Evolutionary conservation across 179 eudicot species (phyloP).

Genomic region (Drosera spatulata): DNA sequence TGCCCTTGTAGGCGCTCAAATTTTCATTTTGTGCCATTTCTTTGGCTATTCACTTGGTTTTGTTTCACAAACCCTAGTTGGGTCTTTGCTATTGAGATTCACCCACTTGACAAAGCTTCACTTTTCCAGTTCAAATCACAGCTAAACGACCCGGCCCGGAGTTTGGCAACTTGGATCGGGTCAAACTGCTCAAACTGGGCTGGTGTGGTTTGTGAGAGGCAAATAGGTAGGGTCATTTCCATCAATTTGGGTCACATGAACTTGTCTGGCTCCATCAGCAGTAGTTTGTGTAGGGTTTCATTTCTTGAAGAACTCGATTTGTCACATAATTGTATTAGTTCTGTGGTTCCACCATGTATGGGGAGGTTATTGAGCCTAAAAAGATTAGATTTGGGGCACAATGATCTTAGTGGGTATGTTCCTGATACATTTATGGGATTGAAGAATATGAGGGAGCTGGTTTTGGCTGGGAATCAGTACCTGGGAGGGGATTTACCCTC

Average conservation of each 20-base stretch:
- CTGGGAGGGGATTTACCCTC: conserved; percentile 45
- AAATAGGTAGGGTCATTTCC: conserved; percentile 44
- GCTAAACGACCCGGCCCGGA: conserved; percentile 31
- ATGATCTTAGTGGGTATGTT: conserved; percentile 34
- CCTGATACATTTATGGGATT: conserved; percentile 35
- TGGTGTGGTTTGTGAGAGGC: conserved; percentile 38
- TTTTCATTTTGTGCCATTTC: conserved; percentile 15
- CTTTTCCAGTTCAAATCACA: conserved; percentile 46
- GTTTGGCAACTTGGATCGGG: conserved; percentile 47
- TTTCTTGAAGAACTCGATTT: conserved; percentile 47
- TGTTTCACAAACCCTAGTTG: conserved; percentile 18
- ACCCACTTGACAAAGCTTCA: conserved; percentile 47
- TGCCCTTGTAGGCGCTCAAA: conserved; percentile 10
- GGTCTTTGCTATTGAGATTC: conserved; percentile 23
- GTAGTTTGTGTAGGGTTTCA: conserved; percentile 50
- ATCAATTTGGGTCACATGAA: conserved; percentile 47
- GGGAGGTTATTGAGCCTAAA: conserved; percentile 29
- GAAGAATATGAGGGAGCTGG: conserved; percentile 31
- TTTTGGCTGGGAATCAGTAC: conserved; percentile 28
- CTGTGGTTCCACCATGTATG: conserved; percentile 46
- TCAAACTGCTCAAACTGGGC: conserved; percentile 41
- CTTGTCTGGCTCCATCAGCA: conserved; percentile 47
- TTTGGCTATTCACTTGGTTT: conserved; percentile 8
- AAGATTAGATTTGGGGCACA: conserved; percentile 47
- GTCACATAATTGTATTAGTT: conserved; percentile 47